A percentile compares a stretch with the other conserved stretches of the same genome.
phyloP scores from a whole-genome alignment of 1,284 basidiomycete genomes.

The Cryptococcus wingfieldii region DNA sequence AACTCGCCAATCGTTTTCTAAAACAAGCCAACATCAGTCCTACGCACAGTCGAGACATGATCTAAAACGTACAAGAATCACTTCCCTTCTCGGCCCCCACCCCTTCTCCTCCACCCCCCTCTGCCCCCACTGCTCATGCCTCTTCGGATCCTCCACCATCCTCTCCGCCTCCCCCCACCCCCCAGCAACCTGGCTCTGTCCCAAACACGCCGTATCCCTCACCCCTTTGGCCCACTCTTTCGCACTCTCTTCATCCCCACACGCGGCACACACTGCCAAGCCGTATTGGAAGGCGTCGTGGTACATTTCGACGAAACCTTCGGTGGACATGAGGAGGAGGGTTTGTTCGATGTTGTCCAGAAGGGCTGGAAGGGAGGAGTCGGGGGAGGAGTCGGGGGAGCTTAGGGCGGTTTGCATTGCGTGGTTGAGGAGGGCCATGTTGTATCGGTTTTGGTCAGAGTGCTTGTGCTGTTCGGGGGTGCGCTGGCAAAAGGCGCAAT shows the following conservation, averaged over 20 bases:
- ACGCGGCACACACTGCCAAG: background rate
- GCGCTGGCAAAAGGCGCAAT: background rate
- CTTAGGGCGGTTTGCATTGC: background rate
- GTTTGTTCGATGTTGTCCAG: background rate
- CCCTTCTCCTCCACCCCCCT: background rate
- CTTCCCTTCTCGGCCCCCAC: background rate
- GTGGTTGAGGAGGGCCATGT: background rate
- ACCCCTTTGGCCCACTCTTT: background rate
- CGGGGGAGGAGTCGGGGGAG: no score
- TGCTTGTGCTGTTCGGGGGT: background rate
- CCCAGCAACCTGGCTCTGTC: background rate
- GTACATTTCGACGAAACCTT: background rate
- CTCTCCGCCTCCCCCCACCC: background rate
- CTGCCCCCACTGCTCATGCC: background rate
- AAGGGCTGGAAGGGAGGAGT: background rate
- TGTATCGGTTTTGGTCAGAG: background rate
- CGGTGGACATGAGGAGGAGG: background rate
- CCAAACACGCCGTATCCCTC: background rate
- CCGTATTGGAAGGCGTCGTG: background rate
- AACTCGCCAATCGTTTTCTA: no score
- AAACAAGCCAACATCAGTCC: no score
- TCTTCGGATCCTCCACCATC: background rate
- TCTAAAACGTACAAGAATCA: background rate
- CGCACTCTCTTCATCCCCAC: background rate
- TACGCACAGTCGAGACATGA: no score